Conservation (phyloP, 2,329 filamentous ascomycete genomes). For the Exophiala dermatitidis region DNA sequence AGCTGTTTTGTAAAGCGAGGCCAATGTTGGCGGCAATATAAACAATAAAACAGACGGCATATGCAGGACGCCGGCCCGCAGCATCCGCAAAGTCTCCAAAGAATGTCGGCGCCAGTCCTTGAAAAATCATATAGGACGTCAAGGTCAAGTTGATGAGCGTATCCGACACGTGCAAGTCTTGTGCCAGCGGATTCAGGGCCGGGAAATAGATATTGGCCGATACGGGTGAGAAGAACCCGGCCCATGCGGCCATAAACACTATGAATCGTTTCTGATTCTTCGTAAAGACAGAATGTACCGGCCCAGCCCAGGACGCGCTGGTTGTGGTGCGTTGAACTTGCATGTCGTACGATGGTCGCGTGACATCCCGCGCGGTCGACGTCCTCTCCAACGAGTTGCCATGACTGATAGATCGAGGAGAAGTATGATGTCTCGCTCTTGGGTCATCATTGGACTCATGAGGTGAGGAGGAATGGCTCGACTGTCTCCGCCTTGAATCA, state of each 20-base stretch:
- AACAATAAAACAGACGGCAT: conserved; percentile 41
- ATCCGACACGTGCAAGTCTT: conserved; percentile 33
- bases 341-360: background rate
- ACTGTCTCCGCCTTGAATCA: background rate
- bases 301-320: conserved; percentile 13
- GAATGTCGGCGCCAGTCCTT: conserved; percentile 48
- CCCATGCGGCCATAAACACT: conserved; percentile 36
- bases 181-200: conserved; percentile 37
- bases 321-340: conserved; percentile 13
- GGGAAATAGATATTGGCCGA: conserved; percentile 44
- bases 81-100: conserved; percentile 47
- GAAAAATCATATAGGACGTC: conserved; percentile 39
- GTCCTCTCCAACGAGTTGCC: conserved; percentile 16
- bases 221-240: conserved; percentile 40
- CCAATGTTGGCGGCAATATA: conserved; percentile 41
- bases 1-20: conserved; percentile 37
- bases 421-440: background rate
- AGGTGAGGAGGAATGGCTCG: background rate
- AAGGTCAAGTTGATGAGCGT: conserved; percentile 30
- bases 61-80: conserved; percentile 46
- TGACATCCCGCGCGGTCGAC: conserved; percentile 6
- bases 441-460: background rate
- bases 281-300: conserved; percentile 33
- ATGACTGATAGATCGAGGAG: background rate
- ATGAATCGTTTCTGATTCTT: conserved; percentile 34